Base-by-base conservation (phyloP, 208 protist genomes). In the Vickermania ingenoplastis region DNA sequence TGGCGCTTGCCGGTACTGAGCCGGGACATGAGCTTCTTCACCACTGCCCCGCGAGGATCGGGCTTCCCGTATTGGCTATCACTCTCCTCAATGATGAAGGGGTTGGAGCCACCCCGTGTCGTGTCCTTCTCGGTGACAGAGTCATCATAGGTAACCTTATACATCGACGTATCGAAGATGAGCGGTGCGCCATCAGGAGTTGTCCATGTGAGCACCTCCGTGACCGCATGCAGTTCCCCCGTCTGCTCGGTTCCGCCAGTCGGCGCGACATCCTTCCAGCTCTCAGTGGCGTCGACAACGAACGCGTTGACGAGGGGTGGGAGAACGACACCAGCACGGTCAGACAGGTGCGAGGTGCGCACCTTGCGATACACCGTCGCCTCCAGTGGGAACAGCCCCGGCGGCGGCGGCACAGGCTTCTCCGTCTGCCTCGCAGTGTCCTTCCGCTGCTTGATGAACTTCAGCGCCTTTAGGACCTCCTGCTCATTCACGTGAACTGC, bases 261-360 rank as follows among this genome's bases (percentile, higher is more conserved):
- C 29, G 59, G 41, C 7, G 48, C 41, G 41, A 41, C 24, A 48
- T 41, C 7, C 14, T 63, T 63, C 59, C 53, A 22, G 11, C 21
- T 27, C 25, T 57, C 41, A 17, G 36, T 62, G 30, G 49, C 61
- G 24, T 75, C 66, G 1, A 80, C 54, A 24, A 80, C 66, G 23
- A 76, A 61, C n/a, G 76, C 69, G 65, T 80, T 75, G n/a, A 65
- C 74, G 1, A 49, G 63, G 41, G 55, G 13, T 3, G 74, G 74
- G 31, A 80, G 63, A 2, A 65, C 65, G 22, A 67, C 49, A 4
- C 41, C 36, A 25, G 63, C 64, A 23, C 65, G 63, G 57, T 67
- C 69, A 22, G 61, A 80, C 13, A 72, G 63, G 55, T 77, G 53
- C 23, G 57, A 25, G 17, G 71, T 77, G 2, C 31, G 31, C 0